Evolutionary conservation across 305 asterid genomes (phyloP), one percentile per base, ranked within the genome.

Genomic region (Fraxinus greggii): DNA sequence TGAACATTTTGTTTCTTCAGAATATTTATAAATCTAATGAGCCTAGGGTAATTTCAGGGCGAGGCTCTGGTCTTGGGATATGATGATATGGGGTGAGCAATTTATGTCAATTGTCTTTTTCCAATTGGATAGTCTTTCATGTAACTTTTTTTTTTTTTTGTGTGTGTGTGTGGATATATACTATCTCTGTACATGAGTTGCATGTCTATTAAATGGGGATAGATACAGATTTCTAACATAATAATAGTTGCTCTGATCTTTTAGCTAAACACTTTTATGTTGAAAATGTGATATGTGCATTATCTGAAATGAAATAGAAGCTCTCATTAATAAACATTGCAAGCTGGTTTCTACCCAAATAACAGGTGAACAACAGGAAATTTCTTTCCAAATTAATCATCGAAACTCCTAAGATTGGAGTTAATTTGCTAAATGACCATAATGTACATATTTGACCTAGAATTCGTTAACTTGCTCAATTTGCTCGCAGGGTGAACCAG

Each of bases 21-120:
- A 29, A 29, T 79, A 72, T 63, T 78, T 63, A 45, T 67, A 48
- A 75, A 79, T 83, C 78, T 87, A 75, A 92, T 75, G 72, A 84
- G 82, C 79, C 85, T 80, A 85, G 38, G 78, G 79, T 84, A 75
- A 85, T 90, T 88, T 81, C 98, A 96, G 99, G 99, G 99, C 8
- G 98, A 96, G 85, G 99, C 99, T 77, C 92, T 96, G 67, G 98
- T 96, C 77, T 92, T 94, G 98, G 99, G 99, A 89, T 96, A 94
- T 85, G 98, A 93, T 89, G 98, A 93, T 69, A 94, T 96, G 99
- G 99, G 99, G 99, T 96, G 87, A 94, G 99, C 86, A 78, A 48
- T 80, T 19, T 23, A 36, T 79, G 83, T 83, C 77, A 10, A 65
- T 81, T 54, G 35, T 79, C 51, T 42, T 84, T 35, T 82, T 69